Base-by-base conservation (phyloP, 2,329 filamentous ascomycete genomes). In the Paraphoma chrysanthemicola region DNA sequence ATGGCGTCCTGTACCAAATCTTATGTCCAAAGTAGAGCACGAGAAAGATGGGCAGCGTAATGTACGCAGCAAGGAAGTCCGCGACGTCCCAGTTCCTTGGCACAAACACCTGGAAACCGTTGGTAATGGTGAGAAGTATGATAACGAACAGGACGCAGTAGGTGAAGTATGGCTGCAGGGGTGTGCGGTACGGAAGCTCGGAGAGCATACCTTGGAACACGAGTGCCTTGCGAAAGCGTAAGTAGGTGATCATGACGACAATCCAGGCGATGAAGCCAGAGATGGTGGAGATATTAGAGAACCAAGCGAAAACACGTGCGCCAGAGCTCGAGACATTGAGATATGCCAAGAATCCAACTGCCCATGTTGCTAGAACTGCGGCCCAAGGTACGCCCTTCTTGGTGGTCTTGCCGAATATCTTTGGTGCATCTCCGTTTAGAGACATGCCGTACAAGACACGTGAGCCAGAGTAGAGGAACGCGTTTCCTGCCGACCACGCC, bases 401-500 rank as follows among this genome's bases (percentile, higher is more conserved):
- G 53, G 76, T 78, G 46, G 80, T 83, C 45, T 69, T 76, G 33
- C 83, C 72, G 53, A 85, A 81, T 59, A 86, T 69, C 49, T 76
- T 78, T 4, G 84, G 84, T 0, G 83, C 84, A 57, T 85, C 82
- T 8, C 80, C 77, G 59, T 79, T 81, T 44, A 83, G 74, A 1
- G 80, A 79, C 62, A 81, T 72, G 14, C 75, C 77, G 60, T 83
- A 85, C 3, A 86, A 74, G 17, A 81, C 79, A 52, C 84, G 80
- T 3, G 81, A 83, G 4, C 80, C 82, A 0, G 80, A 79, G 62
- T 81, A 82, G n/a, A 92, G 80, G 64, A 84, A 86, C 59, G 89
- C 86, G 64, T 92, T 92, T 0, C 85, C 87, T 0, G 89, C 83
- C 0, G 89, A 91, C 82, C 86, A 90, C 0, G 88, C 89, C 0